phyloP scores from a whole-genome alignment of 1,284 basidiomycete species.

The Sparassis latifolia region DNA sequence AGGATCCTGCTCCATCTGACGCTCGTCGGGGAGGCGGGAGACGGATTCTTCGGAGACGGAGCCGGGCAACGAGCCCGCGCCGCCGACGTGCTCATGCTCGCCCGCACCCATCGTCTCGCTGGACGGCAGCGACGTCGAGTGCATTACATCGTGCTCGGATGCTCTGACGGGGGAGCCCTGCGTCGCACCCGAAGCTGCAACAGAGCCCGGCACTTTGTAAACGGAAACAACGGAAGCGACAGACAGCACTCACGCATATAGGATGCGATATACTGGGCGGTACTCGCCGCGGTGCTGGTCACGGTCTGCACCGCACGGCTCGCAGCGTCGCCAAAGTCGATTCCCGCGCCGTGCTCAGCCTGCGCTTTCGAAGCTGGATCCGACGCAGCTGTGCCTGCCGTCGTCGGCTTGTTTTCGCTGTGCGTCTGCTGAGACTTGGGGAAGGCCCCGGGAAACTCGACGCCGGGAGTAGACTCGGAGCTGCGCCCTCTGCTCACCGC shows the following conservation, averaged over 20 bases:
- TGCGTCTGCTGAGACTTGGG: constrained; percentile 8
- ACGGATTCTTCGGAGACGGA: constrained; percentile 22
- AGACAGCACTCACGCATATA: constrained; percentile 22
- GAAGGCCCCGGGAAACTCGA: constrained; percentile 22
- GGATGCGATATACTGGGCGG: constrained; percentile 23
- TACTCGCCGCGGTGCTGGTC: constrained; percentile 11
- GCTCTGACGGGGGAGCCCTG: constrained; percentile 8
- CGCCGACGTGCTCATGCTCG: constrained; percentile 21
- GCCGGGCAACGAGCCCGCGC: constrained; percentile 27
- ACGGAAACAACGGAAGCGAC: not conserved
- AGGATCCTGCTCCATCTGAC: not conserved
- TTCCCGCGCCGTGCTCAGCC: constrained; percentile 1
- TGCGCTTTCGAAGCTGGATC: not conserved
- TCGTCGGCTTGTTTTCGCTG: not conserved
- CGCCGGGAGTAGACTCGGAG: constrained; percentile 11
- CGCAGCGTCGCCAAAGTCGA: not conserved
- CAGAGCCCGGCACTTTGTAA: not conserved
- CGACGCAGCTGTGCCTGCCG: constrained; percentile 1
- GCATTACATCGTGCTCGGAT: constrained; percentile 20
- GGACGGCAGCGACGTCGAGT: constrained; percentile 16
- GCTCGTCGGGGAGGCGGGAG: constrained; percentile 25
- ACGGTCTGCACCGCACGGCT: constrained; percentile 6
- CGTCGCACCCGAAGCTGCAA: constrained; percentile 8
- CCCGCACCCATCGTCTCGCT: constrained; percentile 15
- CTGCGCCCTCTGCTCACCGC: constrained; percentile 7